Base-by-base conservation (phyloP, 805 yeast species). In the Nakazawaea anatomiae region DNA sequence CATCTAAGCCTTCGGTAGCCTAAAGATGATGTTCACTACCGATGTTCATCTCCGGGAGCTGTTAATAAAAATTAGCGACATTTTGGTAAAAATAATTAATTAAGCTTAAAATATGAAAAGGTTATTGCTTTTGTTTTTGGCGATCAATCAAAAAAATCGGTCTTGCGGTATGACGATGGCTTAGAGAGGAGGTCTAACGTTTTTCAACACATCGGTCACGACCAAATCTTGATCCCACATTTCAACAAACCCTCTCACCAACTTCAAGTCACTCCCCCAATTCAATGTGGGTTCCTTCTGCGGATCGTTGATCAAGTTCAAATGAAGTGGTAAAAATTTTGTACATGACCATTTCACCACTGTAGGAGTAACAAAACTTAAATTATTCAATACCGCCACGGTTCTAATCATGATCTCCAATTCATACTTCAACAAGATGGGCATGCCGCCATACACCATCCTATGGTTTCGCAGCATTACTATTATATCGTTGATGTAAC, bases 401-500 rank as follows among this genome's bases (percentile, higher is more conserved):
- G 73, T 58, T 25, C 69, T 64, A 2, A 72, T 66, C 48, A 72
- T 60, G 8, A 58, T 50, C 30, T 71, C 75, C 38, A 80, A 62
- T 46, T 80, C 82, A 2, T 59, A 52, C 9, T 74, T 60, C 2
- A 76, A 65, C 47, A 64, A 60, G 0, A 85, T 79, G 0, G 83
- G 74, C 0, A 82, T 59, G 0, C 88, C 88, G 1, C 73, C 69
- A 2, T 62, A 55, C 4, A 80, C 80, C 60, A 80, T 73, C 41
- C 88, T 60, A 57, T 83, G 85, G 48, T 73, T 72, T 42, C 89
- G 65, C 1, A 77, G 57, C 57, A 73, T 77, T 2, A 82, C 68
- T 2, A 80, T 61, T 11, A 83, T 70, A 59, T 83, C 87, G 54
- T 80, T 77, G 53, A 80, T 72, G 56, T 82, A 83, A 5, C 83